phyloP scores from a whole-genome alignment of 352 stramenopile species.

The Globisporangium radiosum region DNA sequence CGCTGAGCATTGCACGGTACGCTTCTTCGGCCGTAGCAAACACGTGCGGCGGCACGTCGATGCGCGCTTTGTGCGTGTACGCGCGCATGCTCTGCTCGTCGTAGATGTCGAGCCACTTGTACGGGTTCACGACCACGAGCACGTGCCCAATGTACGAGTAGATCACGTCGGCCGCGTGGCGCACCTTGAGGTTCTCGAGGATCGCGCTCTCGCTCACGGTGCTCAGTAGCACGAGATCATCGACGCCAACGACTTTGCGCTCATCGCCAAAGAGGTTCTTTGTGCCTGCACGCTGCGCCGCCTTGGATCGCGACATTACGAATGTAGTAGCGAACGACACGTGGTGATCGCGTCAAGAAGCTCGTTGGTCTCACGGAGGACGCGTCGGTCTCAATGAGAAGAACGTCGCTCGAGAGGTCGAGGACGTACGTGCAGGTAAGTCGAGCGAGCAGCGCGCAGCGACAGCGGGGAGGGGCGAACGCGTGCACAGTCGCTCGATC shows the following conservation, averaged over 20 bases:
- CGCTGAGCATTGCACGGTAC: conserved; percentile 84
- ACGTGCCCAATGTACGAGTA: conserved; percentile 88
- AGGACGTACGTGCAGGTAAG: too few relatives aligned
- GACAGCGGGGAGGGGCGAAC: too few relatives aligned
- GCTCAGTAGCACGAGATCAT: conserved; percentile 76
- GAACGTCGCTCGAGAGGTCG: too few relatives aligned
- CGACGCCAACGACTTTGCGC: conserved; percentile 63
- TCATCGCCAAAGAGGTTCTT: conserved; percentile 44
- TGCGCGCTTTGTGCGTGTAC: conserved; percentile 83
- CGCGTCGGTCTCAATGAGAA: too few relatives aligned
- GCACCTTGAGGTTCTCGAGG: conserved; percentile 86
- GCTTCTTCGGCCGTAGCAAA: conserved; percentile 83
- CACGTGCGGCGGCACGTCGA: conserved; percentile 82
- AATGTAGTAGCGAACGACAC: too few relatives aligned
- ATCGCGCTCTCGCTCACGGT: conserved; percentile 73
- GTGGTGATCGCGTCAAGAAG: too few relatives aligned
- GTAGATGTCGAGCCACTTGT: conserved; percentile 90
- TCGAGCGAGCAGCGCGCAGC: too few relatives aligned
- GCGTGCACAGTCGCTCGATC: too few relatives aligned
- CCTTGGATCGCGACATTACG: conserved; percentile 11
- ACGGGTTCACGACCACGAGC: conserved; percentile 84
- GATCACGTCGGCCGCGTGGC: conserved; percentile 81
- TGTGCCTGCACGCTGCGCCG: conserved; percentile 4
- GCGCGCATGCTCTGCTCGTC: conserved; percentile 69
- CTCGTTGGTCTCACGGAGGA: too few relatives aligned